Evolutionary conservation across 768 basidiomycete species (phyloP), one percentile per base, ranked within the genome.

Genomic region (Hydnomerulius pinastri): DNA sequence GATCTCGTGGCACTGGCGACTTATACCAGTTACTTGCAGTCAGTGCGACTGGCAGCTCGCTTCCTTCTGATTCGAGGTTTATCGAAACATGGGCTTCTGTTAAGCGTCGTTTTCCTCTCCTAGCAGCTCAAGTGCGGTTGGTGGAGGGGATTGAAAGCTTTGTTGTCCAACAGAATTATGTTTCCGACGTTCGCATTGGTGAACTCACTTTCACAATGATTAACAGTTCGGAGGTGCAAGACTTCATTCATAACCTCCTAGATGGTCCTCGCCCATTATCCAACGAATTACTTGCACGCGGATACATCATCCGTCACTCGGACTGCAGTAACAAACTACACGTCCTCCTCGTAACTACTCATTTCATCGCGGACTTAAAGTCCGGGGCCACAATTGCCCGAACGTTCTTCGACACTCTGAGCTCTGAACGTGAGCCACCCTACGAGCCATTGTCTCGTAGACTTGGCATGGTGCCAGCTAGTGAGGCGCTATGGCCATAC

Each of bases 301-400:
- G 80, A 8, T 64, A 71, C n/a, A n/a, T n/a, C n/a, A n/a, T n/a
- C n/a, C n/a, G n/a, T n/a, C n/a, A n/a, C n/a, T n/a, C n/a, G n/a
- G n/a, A n/a, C n/a, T n/a, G n/a, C n/a, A n/a, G n/a, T n/a, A n/a
- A n/a, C n/a, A n/a, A n/a, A n/a, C n/a, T n/a, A n/a, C n/a, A n/a
- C n/a, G n/a, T n/a, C n/a, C n/a, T n/a, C n/a, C n/a, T n/a, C n/a
- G n/a, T n/a, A 30, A 65, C 73, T 9, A 72, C 77, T 1, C 81
- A 82, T 58, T 58, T 64, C 48, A 76, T 81, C 42, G 71, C 74
- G 2, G 80, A 82, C 62, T 78, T 75, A 13, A 76, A 76, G 48
- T 66, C 74, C 15, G 75, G 74, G 51, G 51, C 63, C 6, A 72
- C 71, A 1, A 51, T 79, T 21, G 48, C 74, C 42, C 71, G 71